A percentile compares a stretch with the other conserved stretches of the same genome.
phyloP scores from a whole-genome alignment of 2,329 filamentous ascomycete species.

The Colletotrichum navitas region DNA sequence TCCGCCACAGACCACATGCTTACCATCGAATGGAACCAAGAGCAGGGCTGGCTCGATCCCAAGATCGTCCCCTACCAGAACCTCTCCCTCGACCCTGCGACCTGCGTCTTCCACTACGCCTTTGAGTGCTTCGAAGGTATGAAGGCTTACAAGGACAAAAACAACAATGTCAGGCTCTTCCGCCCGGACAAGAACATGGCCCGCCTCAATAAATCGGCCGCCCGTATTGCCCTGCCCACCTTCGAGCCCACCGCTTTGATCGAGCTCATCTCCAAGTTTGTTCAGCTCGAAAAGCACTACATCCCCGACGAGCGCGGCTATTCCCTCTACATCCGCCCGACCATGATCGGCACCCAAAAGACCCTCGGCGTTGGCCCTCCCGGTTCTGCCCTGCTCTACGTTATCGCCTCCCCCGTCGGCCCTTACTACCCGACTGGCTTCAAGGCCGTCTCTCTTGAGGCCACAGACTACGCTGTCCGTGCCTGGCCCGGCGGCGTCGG shows the following conservation, averaged over 20 bases:
- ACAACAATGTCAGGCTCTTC: conserved; percentile 86
- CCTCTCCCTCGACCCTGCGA: conserved; percentile 94
- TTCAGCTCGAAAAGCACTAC: conserved; percentile 86
- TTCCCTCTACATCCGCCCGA: conserved; percentile 94
- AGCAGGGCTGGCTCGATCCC: conserved; percentile 85
- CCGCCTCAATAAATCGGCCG: conserved; percentile 89
- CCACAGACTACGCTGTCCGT: conserved; percentile 95
- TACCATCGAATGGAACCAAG: conserved; percentile 89
- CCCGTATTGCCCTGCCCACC: conserved; percentile 92
- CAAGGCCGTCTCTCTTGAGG: conserved; percentile 95
- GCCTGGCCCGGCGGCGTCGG: conserved; percentile 98
- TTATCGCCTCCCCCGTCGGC: conserved; percentile 96
- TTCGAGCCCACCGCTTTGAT: conserved; percentile 82
- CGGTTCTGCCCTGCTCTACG: conserved; percentile 89
- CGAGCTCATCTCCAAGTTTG: conserved; percentile 84
- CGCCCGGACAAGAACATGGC: conserved; percentile 97
- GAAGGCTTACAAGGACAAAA: conserved; percentile 96
- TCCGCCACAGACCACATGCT: conserved; percentile 88
- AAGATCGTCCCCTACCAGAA: conserved; percentile 95
- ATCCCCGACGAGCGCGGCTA: conserved; percentile 90
- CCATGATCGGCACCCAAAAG: conserved; percentile 96
- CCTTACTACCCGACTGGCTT: conserved; percentile 99
- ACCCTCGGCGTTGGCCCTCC: conserved; percentile 95
- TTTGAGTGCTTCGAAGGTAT: conserved; percentile 99
- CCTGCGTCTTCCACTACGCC: conserved; percentile 98